Conservation (phyloP, 306 rosid genomes). For the Castanopsis chinensis region DNA sequence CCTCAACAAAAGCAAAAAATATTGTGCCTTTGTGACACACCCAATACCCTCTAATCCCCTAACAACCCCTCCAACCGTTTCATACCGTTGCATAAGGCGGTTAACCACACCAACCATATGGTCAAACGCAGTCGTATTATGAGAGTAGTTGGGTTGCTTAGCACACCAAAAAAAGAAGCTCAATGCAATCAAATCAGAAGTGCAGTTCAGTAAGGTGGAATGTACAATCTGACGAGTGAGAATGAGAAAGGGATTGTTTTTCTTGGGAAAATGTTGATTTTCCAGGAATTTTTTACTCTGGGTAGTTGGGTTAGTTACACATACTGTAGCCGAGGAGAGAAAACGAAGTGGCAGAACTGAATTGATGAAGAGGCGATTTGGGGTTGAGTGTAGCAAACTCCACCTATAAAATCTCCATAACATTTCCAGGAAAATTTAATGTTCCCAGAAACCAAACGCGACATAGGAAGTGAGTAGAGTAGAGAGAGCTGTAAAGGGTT, state of each 20-base stretch:
- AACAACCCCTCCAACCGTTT: slow-evolving; percentile 40
- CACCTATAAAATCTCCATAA: slow-evolving; percentile 26
- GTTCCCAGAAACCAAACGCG: not conserved
- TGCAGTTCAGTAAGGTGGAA: slow-evolving; percentile 38
- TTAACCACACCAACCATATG: slow-evolving; percentile 35
- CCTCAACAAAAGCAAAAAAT: slow-evolving; percentile 49
- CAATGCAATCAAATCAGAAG: slow-evolving; percentile 57
- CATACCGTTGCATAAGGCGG: slow-evolving; percentile 29
- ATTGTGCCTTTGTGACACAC: slow-evolving; percentile 40
- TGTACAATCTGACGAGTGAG: slow-evolving; percentile 28
- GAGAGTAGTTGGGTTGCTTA: slow-evolving; percentile 34
- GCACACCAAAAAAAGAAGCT: slow-evolving; percentile 42
- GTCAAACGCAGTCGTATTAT: slow-evolving; percentile 21
- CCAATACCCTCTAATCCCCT: slow-evolving; percentile 43
- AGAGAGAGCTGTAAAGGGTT: not conserved
- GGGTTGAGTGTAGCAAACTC: slow-evolving; percentile 3
- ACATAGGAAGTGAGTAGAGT: not conserved
- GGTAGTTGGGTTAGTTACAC: slow-evolving; percentile 5
- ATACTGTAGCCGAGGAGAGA: slow-evolving; percentile 4
- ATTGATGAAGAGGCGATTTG: slow-evolving; percentile 14
- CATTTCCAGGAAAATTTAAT: slow-evolving; percentile 19
- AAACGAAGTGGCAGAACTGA: slow-evolving; percentile 2
- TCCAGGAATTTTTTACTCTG: not conserved
- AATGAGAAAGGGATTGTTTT: slow-evolving; percentile 19
- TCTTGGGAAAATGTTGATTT: not conserved